Conservation (phyloP, 108 stramenopile species). For the Tribonema minus region DNA sequence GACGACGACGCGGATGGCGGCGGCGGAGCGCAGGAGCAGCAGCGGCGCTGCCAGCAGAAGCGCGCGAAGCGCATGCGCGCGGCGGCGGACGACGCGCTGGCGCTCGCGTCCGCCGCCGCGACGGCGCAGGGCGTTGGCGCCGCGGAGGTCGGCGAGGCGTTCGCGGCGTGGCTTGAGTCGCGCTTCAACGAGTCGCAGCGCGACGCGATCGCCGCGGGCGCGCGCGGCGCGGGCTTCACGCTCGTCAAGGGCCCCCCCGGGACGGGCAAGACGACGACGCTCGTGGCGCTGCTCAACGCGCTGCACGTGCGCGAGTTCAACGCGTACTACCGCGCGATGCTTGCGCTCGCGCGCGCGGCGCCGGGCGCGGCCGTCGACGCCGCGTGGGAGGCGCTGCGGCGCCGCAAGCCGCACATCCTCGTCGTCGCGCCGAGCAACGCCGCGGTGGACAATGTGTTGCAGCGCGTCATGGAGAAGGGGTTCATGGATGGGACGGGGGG, state of each 20-base stretch:
- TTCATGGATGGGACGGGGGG: constrained; percentile 80
- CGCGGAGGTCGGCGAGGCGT: constrained; percentile 9
- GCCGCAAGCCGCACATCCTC: constrained; percentile 56
- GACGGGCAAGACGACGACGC: constrained; percentile 89
- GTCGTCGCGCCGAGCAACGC: constrained; percentile 95
- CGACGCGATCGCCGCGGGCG: constrained; percentile 38
- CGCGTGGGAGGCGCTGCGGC: constrained; percentile 13
- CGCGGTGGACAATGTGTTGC: constrained; percentile 92
- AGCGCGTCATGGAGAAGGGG: constrained; percentile 81
- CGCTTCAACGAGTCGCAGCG: constrained; percentile 51
- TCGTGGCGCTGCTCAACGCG: constrained; percentile 82
- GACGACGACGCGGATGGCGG: not conserved
- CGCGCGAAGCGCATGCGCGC: not conserved
- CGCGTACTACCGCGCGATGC: constrained; percentile 47
- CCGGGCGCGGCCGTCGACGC: constrained; percentile 9
- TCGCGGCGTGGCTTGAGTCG: constrained; percentile 17
- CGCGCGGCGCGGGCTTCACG: constrained; percentile 47
- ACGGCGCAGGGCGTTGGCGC: constrained; percentile 1
- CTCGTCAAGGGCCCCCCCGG: constrained; percentile 62
- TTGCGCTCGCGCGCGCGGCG: constrained; percentile 23
- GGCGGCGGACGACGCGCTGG: too few relatives aligned
- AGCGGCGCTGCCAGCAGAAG: not conserved
- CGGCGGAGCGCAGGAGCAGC: not conserved
- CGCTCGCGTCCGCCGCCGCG: not conserved
- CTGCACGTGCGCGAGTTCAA: constrained; percentile 66